Conservation (phyloP, 768 basidiomycete species). For the Mrakia gelida region DNA sequence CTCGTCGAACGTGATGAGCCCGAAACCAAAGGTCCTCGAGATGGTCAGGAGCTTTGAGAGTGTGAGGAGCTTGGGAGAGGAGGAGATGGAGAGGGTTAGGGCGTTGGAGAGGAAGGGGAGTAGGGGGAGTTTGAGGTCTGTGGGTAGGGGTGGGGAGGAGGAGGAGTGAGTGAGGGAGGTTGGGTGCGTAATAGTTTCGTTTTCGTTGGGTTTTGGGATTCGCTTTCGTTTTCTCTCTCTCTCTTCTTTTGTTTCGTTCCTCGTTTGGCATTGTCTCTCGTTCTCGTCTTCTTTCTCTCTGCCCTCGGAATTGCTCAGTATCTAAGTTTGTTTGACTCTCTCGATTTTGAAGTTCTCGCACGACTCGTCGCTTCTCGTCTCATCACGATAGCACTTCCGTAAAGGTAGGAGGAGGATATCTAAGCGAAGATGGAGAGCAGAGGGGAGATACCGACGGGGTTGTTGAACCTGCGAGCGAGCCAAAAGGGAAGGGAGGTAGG, state of each 20-base stretch:
- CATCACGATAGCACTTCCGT: not conserved
- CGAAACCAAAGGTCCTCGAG: not conserved
- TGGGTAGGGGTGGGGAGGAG: not conserved
- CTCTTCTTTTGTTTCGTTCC: too few species aligned
- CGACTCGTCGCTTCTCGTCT: too few species aligned
- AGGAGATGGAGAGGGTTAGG: slow-evolving; percentile 4
- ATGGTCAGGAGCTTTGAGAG: slow-evolving; percentile 17
- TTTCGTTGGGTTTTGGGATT: too few species aligned
- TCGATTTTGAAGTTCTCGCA: not conserved
- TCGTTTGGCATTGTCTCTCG: too few species aligned
- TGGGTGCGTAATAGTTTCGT: not conserved
- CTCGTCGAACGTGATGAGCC: not conserved
- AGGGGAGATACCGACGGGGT: not conserved
- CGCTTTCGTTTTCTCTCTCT: not conserved
- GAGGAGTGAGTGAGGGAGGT: not conserved
- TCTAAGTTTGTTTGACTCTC: too few species aligned
- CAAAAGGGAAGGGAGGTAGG: too few species aligned
- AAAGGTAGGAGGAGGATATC: too few species aligned
- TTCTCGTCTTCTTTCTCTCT: too few species aligned
- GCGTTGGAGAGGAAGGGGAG: slow-evolving; percentile 1
- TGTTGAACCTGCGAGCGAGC: not conserved
- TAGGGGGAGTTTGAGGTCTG: slow-evolving; percentile 2
- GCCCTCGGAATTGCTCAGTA: too few species aligned
- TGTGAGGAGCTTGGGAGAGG: not conserved
- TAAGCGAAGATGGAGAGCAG: not conserved